Conservation (phyloP, 2,329 filamentous ascomycete genomes). For the Aspergillus pseudoviridinutans region DNA sequence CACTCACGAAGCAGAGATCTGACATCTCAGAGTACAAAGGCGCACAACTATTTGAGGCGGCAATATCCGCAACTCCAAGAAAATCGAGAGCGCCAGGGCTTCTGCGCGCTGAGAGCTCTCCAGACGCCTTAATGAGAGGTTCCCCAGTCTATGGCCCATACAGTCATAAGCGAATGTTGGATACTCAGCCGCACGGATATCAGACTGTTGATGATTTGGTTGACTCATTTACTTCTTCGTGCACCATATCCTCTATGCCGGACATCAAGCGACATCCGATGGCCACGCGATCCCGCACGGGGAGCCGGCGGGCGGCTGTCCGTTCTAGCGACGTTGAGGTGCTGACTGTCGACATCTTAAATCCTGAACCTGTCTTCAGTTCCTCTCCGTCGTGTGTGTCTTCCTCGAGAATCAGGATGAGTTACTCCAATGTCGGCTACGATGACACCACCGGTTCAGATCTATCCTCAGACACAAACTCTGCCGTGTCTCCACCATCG, state of each 20-base stretch:
- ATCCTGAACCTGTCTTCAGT: background rate
- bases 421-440: constrained; percentile 21
- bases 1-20: constrained; percentile 33
- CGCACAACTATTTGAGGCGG: constrained; percentile 27
- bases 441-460: background rate
- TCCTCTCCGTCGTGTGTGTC: constrained; percentile 1
- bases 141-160: constrained; percentile 16
- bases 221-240: constrained; percentile 23
- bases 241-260: constrained; percentile 14
- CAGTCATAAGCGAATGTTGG: constrained; percentile 7
- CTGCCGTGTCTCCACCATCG: background rate
- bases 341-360: constrained; percentile 8
- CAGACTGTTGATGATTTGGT: constrained; percentile 22
- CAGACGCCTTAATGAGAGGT: constrained; percentile 5
- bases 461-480: background rate
- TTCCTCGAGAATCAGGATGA: constrained; percentile 15
- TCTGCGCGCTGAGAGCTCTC: constrained; percentile 3
- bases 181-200: background rate
- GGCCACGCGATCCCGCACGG: constrained; percentile 6
- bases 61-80: constrained; percentile 16
- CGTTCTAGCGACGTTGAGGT: constrained; percentile 6
- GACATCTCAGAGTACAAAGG: constrained; percentile 27
- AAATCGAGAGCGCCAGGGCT: constrained; percentile 12
- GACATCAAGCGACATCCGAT: constrained; percentile 20
- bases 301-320: constrained; percentile 7